Percentiles rank a stretch among this genome's conserved stretches.
These are phyloP conservation scores for Talaromyces proteolyticus DNA, from an alignment of 495 filamentous ascomycete genomes.

Conservation along the genomic window DNA sequence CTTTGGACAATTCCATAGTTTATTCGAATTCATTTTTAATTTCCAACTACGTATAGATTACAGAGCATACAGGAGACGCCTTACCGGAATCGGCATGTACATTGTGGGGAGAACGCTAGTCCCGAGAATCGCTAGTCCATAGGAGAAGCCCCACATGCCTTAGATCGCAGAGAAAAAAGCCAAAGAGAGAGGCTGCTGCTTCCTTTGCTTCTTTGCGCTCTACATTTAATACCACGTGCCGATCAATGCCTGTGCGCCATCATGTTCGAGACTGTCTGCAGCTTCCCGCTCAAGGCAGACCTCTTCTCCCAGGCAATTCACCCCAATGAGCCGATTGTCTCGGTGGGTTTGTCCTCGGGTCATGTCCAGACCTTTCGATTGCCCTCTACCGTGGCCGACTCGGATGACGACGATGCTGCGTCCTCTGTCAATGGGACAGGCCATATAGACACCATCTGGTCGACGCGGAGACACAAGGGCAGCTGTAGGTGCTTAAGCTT, in stretches of 20 bases:
- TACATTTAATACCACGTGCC: not conserved
- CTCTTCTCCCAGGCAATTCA: constrained; percentile 87
- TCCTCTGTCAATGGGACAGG: constrained; percentile 55
- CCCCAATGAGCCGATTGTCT: constrained; percentile 73
- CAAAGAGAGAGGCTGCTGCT: too few species aligned
- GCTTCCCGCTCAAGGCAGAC: constrained; percentile 78
- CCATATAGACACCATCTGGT: constrained; percentile 78
- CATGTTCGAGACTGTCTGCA: constrained; percentile 85
- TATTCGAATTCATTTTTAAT: too few species aligned
- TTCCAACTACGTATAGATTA: too few species aligned
- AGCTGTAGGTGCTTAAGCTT: constrained; percentile 80
- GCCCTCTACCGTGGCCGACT: constrained; percentile 45
- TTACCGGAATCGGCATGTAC: too few species aligned
- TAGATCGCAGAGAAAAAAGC: not conserved
- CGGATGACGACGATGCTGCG: constrained; percentile 40
- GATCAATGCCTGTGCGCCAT: too few species aligned
- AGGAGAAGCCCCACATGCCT: not conserved
- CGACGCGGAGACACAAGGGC: constrained; percentile 83
- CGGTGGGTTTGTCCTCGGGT: constrained; percentile 76
- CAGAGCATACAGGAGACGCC: too few species aligned
- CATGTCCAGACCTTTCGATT: constrained; percentile 85
- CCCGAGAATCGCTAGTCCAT: not conserved
- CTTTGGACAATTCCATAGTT: too few species aligned
- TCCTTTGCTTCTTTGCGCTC: not conserved
- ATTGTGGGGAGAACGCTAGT: too few species aligned